These are phyloP conservation scores for Nakazawaea wickerhamii DNA, from an alignment of 805 yeast species.

Conservation along the genomic window DNA sequence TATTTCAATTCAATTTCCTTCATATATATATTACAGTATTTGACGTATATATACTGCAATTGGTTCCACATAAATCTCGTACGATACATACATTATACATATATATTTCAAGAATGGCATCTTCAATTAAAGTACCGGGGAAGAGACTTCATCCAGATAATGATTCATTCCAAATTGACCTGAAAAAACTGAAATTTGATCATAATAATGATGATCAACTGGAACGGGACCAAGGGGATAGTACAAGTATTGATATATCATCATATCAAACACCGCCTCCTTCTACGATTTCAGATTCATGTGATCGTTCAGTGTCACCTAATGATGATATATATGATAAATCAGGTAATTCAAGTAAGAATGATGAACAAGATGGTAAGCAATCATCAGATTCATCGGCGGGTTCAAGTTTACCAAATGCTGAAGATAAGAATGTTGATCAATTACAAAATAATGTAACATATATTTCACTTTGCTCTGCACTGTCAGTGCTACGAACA, in stretches of 20 bases:
- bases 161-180: neutral
- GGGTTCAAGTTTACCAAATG: neutral
- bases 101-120: neutral
- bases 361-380: too few relatives aligned
- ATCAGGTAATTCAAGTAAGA: neutral
- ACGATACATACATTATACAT: neutral
- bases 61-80: too few relatives aligned
- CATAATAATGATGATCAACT: neutral
- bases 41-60: too few relatives aligned
- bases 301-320: slow-evolving; percentile 10
- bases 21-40: too few relatives aligned
- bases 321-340: slow-evolving; percentile 1
- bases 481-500: slow-evolving; percentile 13
- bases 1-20: too few relatives aligned
- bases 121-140: slow-evolving; percentile 1
- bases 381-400: too few relatives aligned
- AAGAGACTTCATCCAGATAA: slow-evolving; percentile 6
- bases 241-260: slow-evolving; percentile 1
- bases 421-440: slow-evolving; percentile 2
- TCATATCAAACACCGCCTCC: slow-evolving; percentile 13
- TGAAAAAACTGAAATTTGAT: slow-evolving; percentile 4
- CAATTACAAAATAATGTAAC: slow-evolving; percentile 15
- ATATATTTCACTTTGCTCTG: slow-evolving; percentile 16
- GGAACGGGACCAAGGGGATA: neutral
- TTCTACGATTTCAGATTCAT: slow-evolving; percentile 6